Conservation (phyloP, 106 monocot species). For the Triglochin maritima region DNA sequence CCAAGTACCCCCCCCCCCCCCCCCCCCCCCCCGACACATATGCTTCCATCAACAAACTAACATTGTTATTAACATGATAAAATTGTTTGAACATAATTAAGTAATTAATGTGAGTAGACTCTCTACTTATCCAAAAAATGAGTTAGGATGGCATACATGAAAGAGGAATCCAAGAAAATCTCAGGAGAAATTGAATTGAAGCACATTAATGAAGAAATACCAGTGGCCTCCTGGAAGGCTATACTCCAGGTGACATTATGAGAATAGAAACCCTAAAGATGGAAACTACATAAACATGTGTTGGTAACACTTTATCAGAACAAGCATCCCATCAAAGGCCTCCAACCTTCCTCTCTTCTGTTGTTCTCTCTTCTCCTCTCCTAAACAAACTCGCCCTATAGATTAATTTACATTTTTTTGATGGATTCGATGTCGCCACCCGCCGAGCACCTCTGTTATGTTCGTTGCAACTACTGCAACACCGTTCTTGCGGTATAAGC, state of each 20-base stretch:
- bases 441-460: constrained; percentile 54
- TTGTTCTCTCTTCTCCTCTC: constrained; percentile 1
- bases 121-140: no score
- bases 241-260: not conserved
- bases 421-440: constrained; percentile 41
- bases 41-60: no score
- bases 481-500: constrained; percentile 47
- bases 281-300: not conserved
- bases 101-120: no score
- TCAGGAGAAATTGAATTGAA: no score
- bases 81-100: no score
- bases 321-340: constrained; percentile 1
- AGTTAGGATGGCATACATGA: no score
- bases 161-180: no score
- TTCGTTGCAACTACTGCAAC: constrained; percentile 70
- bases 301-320: not conserved
- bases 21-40: no score
- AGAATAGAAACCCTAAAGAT: not conserved
- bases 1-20: no score
- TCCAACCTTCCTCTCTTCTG: not conserved
- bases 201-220: no score
- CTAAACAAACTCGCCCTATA: not conserved
- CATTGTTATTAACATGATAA: no score
- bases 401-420: not conserved
- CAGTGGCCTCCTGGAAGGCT: no score